A percentile compares a stretch with the other conserved stretches of the same genome.
These are phyloP conservation scores for Perilla frutescens DNA, from an alignment of 257 asterid species.

Conservation along the genomic window DNA sequence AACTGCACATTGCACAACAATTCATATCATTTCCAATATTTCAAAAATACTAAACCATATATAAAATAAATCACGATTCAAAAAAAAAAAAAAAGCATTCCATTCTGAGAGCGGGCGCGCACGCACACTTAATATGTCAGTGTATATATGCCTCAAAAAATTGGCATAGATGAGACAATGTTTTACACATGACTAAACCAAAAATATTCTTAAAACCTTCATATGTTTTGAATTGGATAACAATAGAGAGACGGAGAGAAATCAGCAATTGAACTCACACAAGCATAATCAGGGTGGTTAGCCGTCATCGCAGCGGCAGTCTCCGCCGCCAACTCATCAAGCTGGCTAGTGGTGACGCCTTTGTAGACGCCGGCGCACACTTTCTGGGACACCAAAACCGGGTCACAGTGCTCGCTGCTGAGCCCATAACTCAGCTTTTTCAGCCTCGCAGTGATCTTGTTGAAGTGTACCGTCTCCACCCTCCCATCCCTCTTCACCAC, in stretches of 20 bases:
- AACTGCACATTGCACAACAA: slow-evolving; percentile 49
- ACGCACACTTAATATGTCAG: too few species aligned
- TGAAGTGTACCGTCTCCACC: slow-evolving; percentile 89
- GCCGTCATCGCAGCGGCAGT: slow-evolving; percentile 98
- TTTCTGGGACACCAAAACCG: slow-evolving; percentile 84
- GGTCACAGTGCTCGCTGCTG: slow-evolving; percentile 90
- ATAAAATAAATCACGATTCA: too few species aligned
- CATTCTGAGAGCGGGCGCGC: too few species aligned
- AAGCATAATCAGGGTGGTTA: slow-evolving; percentile 94
- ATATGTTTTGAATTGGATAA: not conserved
- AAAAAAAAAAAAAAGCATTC: too few species aligned
- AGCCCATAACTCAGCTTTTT: slow-evolving; percentile 92
- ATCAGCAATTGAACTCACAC: slow-evolving; percentile 52
- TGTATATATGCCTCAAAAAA: too few species aligned
- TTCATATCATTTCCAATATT: not conserved
- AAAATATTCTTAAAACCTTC: not conserved
- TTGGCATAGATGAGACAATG: not conserved
- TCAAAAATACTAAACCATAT: not conserved
- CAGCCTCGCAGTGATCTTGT: slow-evolving; percentile 91
- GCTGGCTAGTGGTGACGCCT: slow-evolving; percentile 95
- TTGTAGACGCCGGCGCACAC: slow-evolving; percentile 95
- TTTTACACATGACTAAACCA: not conserved
- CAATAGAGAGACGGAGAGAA: not conserved
- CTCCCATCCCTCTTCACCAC: slow-evolving; percentile 97
- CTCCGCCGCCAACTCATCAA: slow-evolving; percentile 97